Conservation (phyloP, 495 filamentous ascomycete genomes). For the Xylaria nigripes region DNA sequence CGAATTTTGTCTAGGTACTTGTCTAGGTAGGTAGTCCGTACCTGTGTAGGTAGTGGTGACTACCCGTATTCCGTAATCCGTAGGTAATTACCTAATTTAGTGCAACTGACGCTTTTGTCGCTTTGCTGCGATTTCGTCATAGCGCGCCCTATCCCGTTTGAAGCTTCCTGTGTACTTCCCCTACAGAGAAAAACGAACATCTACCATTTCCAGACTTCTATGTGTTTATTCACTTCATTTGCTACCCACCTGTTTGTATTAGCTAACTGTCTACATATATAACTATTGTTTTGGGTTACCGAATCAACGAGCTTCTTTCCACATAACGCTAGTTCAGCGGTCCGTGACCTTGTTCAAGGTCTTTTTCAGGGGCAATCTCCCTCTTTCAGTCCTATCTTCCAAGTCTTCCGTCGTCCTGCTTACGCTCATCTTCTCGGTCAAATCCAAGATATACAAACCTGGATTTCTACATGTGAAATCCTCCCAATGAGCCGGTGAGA, state of each 20-base stretch:
- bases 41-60: no score
- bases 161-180: no score
- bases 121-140: no score
- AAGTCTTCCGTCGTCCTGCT: background rate
- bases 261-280: background rate
- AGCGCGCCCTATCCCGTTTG: no score
- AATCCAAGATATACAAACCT: constrained; percentile 10
- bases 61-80: no score
- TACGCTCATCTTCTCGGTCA: background rate
- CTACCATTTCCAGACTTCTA: background rate
- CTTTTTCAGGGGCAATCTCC: background rate
- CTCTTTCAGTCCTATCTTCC: background rate
- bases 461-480: background rate
- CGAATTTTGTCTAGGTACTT: no score
- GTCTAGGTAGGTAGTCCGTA: no score
- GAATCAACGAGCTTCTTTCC: background rate
- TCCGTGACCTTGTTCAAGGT: background rate
- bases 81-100: no score
- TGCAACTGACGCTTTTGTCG: no score
- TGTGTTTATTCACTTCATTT: background rate
- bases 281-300: background rate
- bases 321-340: no score
- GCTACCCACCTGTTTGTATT: background rate
- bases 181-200: background rate
- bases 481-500: constrained; percentile 5